Evolutionary conservation across 179 eudicot species (phyloP), one percentile per base, ranked within the genome.

Genomic region (Sideroxylon spinosum): DNA sequence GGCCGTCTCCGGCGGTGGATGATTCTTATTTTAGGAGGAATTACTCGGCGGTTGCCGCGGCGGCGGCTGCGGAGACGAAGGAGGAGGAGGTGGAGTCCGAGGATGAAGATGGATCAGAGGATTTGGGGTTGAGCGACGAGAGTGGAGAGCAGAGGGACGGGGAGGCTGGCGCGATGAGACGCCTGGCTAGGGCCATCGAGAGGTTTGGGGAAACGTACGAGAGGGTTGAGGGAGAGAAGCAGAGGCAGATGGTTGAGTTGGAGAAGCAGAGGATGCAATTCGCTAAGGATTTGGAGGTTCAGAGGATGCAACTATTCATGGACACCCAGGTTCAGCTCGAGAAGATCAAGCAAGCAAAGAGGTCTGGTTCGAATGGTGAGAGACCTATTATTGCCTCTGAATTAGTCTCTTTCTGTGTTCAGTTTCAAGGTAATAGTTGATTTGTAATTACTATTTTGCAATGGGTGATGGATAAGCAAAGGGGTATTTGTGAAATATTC

Each of bases 211-310:
- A 92, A 79, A 89, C 91, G 7, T 94, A 88, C 74, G 93, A 92
- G 63, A 88, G 85, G 56, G 91, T 94, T 67, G 95, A 94, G 74
- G 83, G 80, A 3, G 91, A 87, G 78, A 94, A 90, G 68, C 95
- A 92, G 84, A 87, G 86, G 70, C 95, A 94, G 79, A 80, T 90
- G 94, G 79, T 94, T 73, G 98, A 94, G 78, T 82, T 92, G 87
- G 97, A 94, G 88, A 93, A 92, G 79, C 95, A 89, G 77, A 86
- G 92, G 90, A 93, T 93, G 98, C 89, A 89, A 37, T 92, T 93
- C 78, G 87, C 90, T 1, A 92, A 90, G 80, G 98, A 93, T 79
- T 78, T 93, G 87, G 98, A 93, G 84, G 89, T 89, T 57, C 95
- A 93, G 73, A 87, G 95, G 84, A 92, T 93, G 98, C 97, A 93